phyloP scores from a whole-genome alignment of 2,329 filamentous ascomycete species.

The Verruconis gallopava region DNA sequence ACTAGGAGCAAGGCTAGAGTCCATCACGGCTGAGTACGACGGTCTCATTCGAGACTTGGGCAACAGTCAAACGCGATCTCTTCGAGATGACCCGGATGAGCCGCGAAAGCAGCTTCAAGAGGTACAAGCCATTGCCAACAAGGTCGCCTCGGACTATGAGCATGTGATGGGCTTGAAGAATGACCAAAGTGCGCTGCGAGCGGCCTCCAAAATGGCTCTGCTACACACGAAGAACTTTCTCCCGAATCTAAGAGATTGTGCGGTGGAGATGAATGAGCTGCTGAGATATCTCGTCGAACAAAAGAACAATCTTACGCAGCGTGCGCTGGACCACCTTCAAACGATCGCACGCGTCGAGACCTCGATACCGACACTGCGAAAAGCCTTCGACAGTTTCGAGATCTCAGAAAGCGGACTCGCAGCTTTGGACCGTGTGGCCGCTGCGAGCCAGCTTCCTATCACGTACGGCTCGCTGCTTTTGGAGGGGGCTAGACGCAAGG shows the following conservation, averaged over 20 bases:
- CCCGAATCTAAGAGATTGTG: slow-evolving; percentile 45
- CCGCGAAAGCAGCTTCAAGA: slow-evolving; percentile 62
- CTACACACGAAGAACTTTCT: slow-evolving; percentile 51
- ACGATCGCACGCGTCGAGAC: slow-evolving; percentile 69
- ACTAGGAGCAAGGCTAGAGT: slow-evolving; percentile 29
- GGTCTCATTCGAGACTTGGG: slow-evolving; percentile 32
- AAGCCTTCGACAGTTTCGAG: slow-evolving; percentile 57
- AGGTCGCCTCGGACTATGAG: slow-evolving; percentile 77
- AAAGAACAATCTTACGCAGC: slow-evolving; percentile 53
- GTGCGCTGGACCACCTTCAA: slow-evolving; percentile 64
- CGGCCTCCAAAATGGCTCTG: slow-evolving; percentile 51
- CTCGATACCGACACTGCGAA: slow-evolving; percentile 57
- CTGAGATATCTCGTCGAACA: slow-evolving; percentile 42
- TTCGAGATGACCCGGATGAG: slow-evolving; percentile 47
- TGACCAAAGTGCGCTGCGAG: slow-evolving; percentile 49
- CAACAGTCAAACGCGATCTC: slow-evolving; percentile 37
- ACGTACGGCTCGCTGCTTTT: slow-evolving; percentile 82
- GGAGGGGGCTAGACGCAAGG: slow-evolving; percentile 72
- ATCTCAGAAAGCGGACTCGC: slow-evolving; percentile 63
- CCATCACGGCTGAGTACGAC: slow-evolving; percentile 29
- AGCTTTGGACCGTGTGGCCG: slow-evolving; percentile 66
- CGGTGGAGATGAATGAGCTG: slow-evolving; percentile 41
- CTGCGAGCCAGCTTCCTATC: slow-evolving; percentile 71
- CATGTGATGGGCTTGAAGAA: slow-evolving; percentile 57
- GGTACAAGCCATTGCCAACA: slow-evolving; percentile 72